A percentile compares a stretch with the other conserved stretches of the same genome.
Conservation (phyloP, 169 alveolate genomes). For the Plasmodium knowlesi region DNA sequence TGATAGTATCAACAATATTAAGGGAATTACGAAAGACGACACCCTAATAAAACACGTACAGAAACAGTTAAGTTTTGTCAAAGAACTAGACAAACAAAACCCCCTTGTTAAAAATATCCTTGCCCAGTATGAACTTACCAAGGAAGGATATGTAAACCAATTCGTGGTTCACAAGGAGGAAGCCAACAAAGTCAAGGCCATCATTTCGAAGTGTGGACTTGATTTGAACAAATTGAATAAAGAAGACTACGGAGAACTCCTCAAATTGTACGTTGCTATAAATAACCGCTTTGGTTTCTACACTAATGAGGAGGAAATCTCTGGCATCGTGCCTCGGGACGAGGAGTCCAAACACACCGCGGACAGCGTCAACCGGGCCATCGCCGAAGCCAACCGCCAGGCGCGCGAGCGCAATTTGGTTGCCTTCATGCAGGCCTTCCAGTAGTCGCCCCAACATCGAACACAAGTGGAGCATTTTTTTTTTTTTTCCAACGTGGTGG, state of each 20-base stretch:
- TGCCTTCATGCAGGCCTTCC: slow-evolving; percentile 34
- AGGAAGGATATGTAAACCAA: slow-evolving; percentile 23
- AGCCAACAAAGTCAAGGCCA: neutral
- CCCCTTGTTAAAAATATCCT: slow-evolving; percentile 31
- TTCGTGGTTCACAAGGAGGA: slow-evolving; percentile 38
- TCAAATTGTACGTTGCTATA: slow-evolving; percentile 10
- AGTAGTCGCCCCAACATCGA: too few relatives aligned
- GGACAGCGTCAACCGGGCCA: neutral
- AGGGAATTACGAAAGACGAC: slow-evolving; percentile 16
- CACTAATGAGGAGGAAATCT: slow-evolving; percentile 8
- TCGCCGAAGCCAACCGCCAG: neutral
- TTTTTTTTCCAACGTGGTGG: neutral
- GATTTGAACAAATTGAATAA: slow-evolving; percentile 24
- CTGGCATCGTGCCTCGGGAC: neutral
- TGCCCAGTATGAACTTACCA: slow-evolving; percentile 33
- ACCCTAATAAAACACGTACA: slow-evolving; percentile 32
- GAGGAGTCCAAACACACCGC: neutral
- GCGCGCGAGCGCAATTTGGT: slow-evolving; percentile 13
- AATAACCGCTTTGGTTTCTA: slow-evolving; percentile 61
- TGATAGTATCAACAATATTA: slow-evolving; percentile 36
- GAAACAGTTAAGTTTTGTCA: neutral
- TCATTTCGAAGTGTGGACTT: neutral
- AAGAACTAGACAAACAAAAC: slow-evolving; percentile 4
- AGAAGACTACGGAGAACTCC: slow-evolving; percentile 5
- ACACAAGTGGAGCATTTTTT: neutral